Conservation (phyloP, 2,329 filamentous ascomycete species). For the Colletotrichum costaricense region DNA sequence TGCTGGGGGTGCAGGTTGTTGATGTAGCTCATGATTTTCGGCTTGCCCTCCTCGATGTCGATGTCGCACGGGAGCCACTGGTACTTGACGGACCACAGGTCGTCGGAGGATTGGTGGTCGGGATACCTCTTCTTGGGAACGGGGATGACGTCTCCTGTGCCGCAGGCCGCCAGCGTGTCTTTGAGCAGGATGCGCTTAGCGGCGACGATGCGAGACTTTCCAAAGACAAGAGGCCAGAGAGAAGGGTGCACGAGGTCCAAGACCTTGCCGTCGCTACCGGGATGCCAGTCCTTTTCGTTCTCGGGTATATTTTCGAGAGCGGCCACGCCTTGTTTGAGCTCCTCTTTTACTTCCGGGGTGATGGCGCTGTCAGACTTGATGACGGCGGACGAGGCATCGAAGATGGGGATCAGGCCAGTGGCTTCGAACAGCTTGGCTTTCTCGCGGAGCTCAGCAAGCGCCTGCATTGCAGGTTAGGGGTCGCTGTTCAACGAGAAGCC, state of each 20-base stretch:
- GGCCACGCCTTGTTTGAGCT: conserved; percentile 55
- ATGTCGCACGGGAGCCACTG: conserved; percentile 65
- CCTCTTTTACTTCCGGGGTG: conserved; percentile 40
- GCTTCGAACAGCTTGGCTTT: conserved; percentile 48
- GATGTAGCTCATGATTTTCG: conserved; percentile 61
- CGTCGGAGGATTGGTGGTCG: not conserved
- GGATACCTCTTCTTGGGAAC: not conserved
- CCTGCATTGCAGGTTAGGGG: conserved; percentile 38
- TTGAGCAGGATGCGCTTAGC: conserved; percentile 48
- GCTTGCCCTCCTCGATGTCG: conserved; percentile 47
- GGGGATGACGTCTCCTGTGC: conserved; percentile 46
- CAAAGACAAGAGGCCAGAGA: conserved; percentile 70
- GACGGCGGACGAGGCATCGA: conserved; percentile 45
- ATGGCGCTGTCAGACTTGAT: conserved; percentile 50
- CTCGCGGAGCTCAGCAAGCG: conserved; percentile 45
- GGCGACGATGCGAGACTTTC: conserved; percentile 50
- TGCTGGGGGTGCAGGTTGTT: conserved; percentile 62
- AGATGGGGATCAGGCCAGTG: conserved; percentile 46
- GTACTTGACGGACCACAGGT: conserved; percentile 42
- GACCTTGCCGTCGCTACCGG: conserved; percentile 65
- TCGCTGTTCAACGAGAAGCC: not conserved
- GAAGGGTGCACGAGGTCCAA: conserved; percentile 74
- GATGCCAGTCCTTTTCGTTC: conserved; percentile 69
- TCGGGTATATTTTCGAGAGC: conserved; percentile 63
- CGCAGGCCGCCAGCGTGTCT: conserved; percentile 48